Base-by-base conservation (phyloP, 2,329 filamentous ascomycete species). In the Arthrobotrys sphaeroides region DNA sequence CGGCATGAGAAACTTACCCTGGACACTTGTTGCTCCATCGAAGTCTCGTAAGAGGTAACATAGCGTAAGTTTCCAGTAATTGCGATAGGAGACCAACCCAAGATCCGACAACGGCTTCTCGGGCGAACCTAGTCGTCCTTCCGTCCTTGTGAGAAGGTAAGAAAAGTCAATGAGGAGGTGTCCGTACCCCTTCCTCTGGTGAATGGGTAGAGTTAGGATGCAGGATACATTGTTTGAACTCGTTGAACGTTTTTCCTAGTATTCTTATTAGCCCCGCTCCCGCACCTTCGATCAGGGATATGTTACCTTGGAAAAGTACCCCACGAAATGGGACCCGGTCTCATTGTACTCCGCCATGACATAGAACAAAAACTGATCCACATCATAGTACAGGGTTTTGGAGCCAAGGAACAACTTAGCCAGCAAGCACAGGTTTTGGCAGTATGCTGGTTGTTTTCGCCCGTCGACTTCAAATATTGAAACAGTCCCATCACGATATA, bases 401-500 rank as follows among this genome's bases (percentile, higher is more conserved):
- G 96, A 97, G 20, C 96, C 95, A n/a, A 99, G 87, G 82, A 99
- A 99, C 20, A 99, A 87, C 83, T 99, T 99, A 64, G 94, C 95
- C 45, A 99, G 86, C 12, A 99, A 88, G 83, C 95, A 99, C 31
- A 99, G 88, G 79, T 99, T 99, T 80, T 97, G 95, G 81, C 95
- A 99, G 84, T 97, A 99, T n/a, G 97, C 92, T 0, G 95, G 93
- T 79, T 99, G 96, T 80, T 97, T 96, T 55, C 95, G 91, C 5
- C 95, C 95, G 79, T 99, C 95, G 3, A 99, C 95, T 82, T 99
- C 95, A 81, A 98, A 99, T 81, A 99, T 95, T 0, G 94, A 97
- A 57, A 96, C 89, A 28, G 93, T 92, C 57, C 90, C 90, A 80
- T 97, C 90, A 0, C 95, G 91, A 81, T 99, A 99, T 57, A 99